Conservation (phyloP, 2,329 filamentous ascomycete genomes). For the Trichophyton benhamiae region DNA sequence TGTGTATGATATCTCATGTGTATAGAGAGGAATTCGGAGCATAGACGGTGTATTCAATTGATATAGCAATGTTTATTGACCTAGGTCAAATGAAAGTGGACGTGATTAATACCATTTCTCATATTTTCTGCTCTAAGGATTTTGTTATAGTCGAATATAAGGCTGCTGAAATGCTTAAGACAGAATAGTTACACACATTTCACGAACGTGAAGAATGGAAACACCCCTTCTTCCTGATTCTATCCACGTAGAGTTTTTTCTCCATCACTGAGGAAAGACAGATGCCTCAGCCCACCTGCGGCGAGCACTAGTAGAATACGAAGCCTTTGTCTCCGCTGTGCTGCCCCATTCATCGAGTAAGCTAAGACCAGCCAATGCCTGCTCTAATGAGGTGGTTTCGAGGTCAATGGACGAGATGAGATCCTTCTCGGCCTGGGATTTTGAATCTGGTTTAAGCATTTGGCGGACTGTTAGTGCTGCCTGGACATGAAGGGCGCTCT, state of each 20-base stretch:
- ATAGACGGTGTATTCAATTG: neutral
- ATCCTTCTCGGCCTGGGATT: conserved; percentile 47
- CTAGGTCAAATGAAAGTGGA: neutral
- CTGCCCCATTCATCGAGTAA: conserved; percentile 42
- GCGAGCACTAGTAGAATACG: conserved; percentile 35
- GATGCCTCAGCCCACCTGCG: conserved; percentile 32
- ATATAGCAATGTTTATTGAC: neutral
- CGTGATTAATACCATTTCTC: neutral
- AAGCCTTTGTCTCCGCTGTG: conserved; percentile 36
- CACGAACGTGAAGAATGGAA: neutral
- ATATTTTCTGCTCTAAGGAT: neutral
- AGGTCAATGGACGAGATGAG: conserved; percentile 48
- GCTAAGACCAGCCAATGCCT: conserved; percentile 45
- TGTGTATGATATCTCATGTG: neutral
- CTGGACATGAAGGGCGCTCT: conserved; percentile 51
- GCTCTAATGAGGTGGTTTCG: conserved; percentile 40
- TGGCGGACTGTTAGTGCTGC: conserved; percentile 50
- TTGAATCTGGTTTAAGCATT: conserved; percentile 46
- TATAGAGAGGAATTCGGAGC: neutral
- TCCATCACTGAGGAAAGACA: conserved; percentile 18
- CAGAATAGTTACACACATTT: conserved; percentile 1
- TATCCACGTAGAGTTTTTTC: neutral
- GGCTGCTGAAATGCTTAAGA: neutral
- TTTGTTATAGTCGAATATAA: neutral
- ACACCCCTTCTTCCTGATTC: neutral